phyloP scores from a whole-genome alignment of 371 early-diverging fungal genomes.

The Actinomortierella wolfii region DNA sequence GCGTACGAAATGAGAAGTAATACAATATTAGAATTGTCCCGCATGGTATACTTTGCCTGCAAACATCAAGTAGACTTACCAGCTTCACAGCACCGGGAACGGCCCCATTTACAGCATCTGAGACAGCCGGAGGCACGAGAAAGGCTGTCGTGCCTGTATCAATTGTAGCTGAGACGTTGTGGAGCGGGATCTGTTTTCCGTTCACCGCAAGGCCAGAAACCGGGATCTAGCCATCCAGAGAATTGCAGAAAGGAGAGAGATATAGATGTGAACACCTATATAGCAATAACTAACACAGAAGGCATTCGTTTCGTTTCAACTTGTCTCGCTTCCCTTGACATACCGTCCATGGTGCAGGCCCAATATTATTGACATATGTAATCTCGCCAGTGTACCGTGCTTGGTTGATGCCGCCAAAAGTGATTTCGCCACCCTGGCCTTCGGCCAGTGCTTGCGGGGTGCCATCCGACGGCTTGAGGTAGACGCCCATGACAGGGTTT shows the following conservation, averaged over 20 bases:
- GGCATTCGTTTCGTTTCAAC: too few relatives aligned
- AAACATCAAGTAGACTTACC: constrained; percentile 1
- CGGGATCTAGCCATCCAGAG: constrained; percentile 17
- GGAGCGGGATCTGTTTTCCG: constrained; percentile 5
- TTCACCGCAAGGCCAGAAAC: constrained; percentile 14
- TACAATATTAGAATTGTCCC: too few relatives aligned
- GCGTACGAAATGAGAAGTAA: too few relatives aligned
- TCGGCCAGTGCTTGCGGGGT: too few relatives aligned
- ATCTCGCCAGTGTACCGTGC: constrained; percentile 58
- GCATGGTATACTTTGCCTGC: not conserved
- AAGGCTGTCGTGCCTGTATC: constrained; percentile 44
- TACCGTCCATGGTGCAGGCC: constrained; percentile 31
- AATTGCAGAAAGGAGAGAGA: not conserved
- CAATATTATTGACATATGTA: constrained; percentile 43
- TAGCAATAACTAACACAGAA: not conserved
- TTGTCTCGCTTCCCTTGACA: too few relatives aligned
- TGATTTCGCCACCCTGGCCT: constrained; percentile 52
- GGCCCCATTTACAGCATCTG: constrained; percentile 26
- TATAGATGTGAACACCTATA: too few relatives aligned
- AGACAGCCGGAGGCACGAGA: constrained; percentile 17
- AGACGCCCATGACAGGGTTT: constrained; percentile 14
- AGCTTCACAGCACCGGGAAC: constrained; percentile 18
- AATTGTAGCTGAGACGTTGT: constrained; percentile 9
- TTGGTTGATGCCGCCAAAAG: constrained; percentile 61
- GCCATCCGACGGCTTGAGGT: too few relatives aligned